These are phyloP conservation scores for Talaromyces funiculosus DNA, from an alignment of 2,329 filamentous ascomycete genomes.

Conservation along the genomic window DNA sequence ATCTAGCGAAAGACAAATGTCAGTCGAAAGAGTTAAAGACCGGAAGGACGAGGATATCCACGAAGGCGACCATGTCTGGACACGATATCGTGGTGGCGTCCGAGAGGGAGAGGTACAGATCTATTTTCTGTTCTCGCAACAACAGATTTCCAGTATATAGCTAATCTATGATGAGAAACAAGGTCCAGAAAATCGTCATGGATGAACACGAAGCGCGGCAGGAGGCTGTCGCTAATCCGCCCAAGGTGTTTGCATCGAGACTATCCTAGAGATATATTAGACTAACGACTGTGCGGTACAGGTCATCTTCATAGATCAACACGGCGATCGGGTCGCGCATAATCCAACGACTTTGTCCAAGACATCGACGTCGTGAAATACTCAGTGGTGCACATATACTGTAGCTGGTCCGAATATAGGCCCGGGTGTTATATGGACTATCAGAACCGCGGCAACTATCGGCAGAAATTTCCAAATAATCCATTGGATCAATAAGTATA, in stretches of 20 bases:
- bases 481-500: not conserved
- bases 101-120: constrained; percentile 5
- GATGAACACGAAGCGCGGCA: constrained; percentile 19
- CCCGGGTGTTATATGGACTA: not conserved
- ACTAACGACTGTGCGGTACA: not conserved
- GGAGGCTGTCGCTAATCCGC: constrained; percentile 22
- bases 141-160: no score
- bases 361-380: constrained; percentile 3
- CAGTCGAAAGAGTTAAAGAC: constrained; percentile 18
- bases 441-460: not conserved
- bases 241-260: constrained; percentile 16
- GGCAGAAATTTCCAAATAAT: not conserved
- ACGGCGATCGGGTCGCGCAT: constrained; percentile 24
- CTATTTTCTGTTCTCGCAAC: not conserved
- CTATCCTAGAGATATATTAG: not conserved
- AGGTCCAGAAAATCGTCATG: constrained; percentile 23
- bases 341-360: constrained; percentile 22
- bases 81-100: constrained; percentile 20
- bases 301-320: constrained; percentile 25
- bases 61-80: constrained; percentile 22
- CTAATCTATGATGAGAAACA: not conserved
- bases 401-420: not conserved
- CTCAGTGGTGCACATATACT: not conserved
- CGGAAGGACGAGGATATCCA: constrained; percentile 20
- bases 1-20: constrained; percentile 19